These are phyloP conservation scores for Apophysomyces sp. DNA, from an alignment of 371 early-diverging fungal species.

Conservation along the genomic window DNA sequence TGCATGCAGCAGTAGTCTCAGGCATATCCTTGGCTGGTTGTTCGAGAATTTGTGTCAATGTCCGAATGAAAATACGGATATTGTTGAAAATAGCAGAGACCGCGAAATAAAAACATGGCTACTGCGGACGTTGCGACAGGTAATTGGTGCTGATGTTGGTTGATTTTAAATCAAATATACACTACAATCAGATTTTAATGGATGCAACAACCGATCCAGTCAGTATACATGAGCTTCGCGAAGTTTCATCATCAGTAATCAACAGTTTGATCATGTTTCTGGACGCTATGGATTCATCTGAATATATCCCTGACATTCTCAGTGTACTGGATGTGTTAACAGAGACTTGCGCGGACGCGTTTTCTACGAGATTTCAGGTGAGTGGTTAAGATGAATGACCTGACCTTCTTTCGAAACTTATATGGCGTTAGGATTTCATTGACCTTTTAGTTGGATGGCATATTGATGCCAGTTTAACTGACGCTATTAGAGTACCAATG, in stretches of 20 bases:
- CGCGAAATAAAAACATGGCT: slow-evolving; percentile 17
- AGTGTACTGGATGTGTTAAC: slow-evolving; percentile 26
- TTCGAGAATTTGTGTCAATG: slow-evolving; percentile 14
- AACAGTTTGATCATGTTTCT: slow-evolving; percentile 32
- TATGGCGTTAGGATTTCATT: slow-evolving; percentile 51
- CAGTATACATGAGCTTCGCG: slow-evolving; percentile 18
- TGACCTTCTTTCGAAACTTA: neutral
- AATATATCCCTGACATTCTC: slow-evolving; percentile 28
- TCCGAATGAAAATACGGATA: neutral
- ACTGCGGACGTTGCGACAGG: slow-evolving; percentile 14
- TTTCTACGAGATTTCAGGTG: slow-evolving; percentile 39
- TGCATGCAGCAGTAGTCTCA: slow-evolving; percentile 32
- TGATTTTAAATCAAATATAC: neutral
- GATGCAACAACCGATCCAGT: slow-evolving; percentile 19
- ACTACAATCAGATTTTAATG: neutral
- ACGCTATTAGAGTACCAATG: slow-evolving; percentile 36
- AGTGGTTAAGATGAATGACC: neutral
- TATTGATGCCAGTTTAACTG: slow-evolving; percentile 51
- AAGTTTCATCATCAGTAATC: slow-evolving; percentile 26
- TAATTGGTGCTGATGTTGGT: slow-evolving; percentile 16
- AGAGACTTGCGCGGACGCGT: slow-evolving; percentile 20
- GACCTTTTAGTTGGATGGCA: slow-evolving; percentile 73
- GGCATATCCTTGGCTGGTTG: slow-evolving; percentile 25
- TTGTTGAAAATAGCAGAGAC: neutral
- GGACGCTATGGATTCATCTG: slow-evolving; percentile 38